Evolutionary conservation across 2,329 filamentous ascomycete species (phyloP).

Genomic region (Paramyrothecium roridum): DNA sequence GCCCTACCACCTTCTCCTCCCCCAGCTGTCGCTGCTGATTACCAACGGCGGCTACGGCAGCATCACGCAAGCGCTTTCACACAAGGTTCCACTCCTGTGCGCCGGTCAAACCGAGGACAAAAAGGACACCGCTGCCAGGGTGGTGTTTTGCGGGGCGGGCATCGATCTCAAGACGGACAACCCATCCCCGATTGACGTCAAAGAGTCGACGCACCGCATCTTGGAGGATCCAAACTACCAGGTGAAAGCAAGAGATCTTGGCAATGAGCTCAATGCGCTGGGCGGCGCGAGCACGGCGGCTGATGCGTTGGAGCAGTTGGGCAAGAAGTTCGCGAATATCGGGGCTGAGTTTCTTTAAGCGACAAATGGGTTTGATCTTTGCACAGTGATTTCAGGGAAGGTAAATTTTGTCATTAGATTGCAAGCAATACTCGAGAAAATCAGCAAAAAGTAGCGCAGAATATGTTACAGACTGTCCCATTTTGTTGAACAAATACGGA

Average conservation of each 20-base stretch:
- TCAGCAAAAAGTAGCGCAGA: no score
- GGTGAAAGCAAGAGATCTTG: constrained; percentile 16
- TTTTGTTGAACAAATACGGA: no score
- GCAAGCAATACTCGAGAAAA: no score
- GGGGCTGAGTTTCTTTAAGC: neutral
- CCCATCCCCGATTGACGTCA: constrained; percentile 21
- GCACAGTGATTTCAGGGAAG: no score
- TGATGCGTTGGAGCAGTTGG: constrained; percentile 6
- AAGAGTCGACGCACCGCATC: constrained; percentile 18
- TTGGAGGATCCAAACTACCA: constrained; percentile 16
- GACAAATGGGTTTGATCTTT: no score
- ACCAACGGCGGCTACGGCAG: constrained; percentile 35
- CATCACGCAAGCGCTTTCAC: constrained; percentile 30
- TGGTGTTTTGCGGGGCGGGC: constrained; percentile 25
- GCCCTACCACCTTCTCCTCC: constrained; percentile 31
- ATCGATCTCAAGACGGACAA: constrained; percentile 33
- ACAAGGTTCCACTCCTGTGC: constrained; percentile 30
- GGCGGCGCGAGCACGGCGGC: constrained; percentile 21
- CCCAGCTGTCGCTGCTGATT: constrained; percentile 27
- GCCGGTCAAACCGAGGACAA: constrained; percentile 34
- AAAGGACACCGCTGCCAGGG: constrained; percentile 30
- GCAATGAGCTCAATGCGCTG: constrained; percentile 20
- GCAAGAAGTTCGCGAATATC: neutral
- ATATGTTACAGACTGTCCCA: no score
- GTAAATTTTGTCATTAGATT: no score